Percentiles rank a stretch among this genome's conserved stretches.
These are phyloP conservation scores for Diutina rugosa DNA, from an alignment of 1,139 yeast genomes.

Conservation along the genomic window DNA sequence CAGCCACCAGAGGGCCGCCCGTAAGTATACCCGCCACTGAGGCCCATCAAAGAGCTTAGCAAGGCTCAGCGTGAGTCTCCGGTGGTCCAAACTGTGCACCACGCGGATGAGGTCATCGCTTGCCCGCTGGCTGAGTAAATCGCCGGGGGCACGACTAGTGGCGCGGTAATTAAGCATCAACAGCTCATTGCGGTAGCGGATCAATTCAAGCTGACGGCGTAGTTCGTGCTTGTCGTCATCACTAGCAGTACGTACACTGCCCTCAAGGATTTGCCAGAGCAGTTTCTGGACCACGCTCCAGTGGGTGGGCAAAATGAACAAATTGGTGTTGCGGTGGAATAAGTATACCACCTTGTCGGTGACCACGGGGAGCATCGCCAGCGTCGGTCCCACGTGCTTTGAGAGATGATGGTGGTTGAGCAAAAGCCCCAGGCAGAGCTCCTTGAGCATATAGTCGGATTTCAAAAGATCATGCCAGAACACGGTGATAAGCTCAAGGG, in stretches of 20 bases:
- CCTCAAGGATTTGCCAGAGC: slow-evolving; percentile 17
- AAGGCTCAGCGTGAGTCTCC: slow-evolving; percentile 18
- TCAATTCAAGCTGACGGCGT: slow-evolving; percentile 41
- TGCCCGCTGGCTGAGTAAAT: slow-evolving; percentile 14
- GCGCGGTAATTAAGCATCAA: slow-evolving; percentile 26
- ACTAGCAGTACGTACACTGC: neutral
- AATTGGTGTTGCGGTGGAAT: slow-evolving; percentile 49
- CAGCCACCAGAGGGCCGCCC: slow-evolving; percentile 35
- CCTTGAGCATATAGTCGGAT: slow-evolving; percentile 45
- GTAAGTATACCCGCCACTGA: slow-evolving; percentile 29
- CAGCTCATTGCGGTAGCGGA: slow-evolving; percentile 64
- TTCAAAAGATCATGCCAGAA: slow-evolving; percentile 61
- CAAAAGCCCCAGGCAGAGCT: slow-evolving; percentile 42
- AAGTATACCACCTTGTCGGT: slow-evolving; percentile 28
- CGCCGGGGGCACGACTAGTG: slow-evolving; percentile 3
- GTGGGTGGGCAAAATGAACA: slow-evolving; percentile 63
- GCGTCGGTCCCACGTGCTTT: slow-evolving; percentile 7
- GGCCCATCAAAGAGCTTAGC: slow-evolving; percentile 12
- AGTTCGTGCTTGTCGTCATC: slow-evolving; percentile 26
- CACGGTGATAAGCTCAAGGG: slow-evolving; percentile 45
- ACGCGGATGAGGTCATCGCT: slow-evolving; percentile 20
- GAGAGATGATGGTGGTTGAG: slow-evolving; percentile 25
- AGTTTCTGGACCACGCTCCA: slow-evolving; percentile 53
- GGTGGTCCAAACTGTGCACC: slow-evolving; percentile 21
- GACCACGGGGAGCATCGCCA: slow-evolving; percentile 10